Percentiles rank a stretch among this genome's conserved stretches.
Evolutionary conservation across 1,284 basidiomycete species (phyloP).

Genomic region (Boletus sp.): DNA sequence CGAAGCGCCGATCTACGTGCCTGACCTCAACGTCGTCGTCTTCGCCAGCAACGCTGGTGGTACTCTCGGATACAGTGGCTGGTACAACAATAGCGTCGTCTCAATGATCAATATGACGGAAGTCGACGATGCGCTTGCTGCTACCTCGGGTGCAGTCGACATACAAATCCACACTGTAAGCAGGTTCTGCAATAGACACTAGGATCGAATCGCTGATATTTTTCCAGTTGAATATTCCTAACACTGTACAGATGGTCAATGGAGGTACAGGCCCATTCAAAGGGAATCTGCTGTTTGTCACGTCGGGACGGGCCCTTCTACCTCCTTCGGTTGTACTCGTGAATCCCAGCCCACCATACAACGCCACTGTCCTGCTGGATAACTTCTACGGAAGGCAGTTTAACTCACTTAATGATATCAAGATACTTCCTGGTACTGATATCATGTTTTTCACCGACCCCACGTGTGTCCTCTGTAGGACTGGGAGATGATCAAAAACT

Average conservation of each 20-base stretch:
- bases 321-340: slow-evolving; percentile 65
- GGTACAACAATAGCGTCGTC: slow-evolving; percentile 46
- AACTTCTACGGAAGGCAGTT: slow-evolving; percentile 77
- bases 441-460: slow-evolving; percentile 69
- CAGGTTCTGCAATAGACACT: background rate
- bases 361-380: slow-evolving; percentile 60
- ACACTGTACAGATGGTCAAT: slow-evolving; percentile 64
- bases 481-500: background rate
- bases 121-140: slow-evolving; percentile 39
- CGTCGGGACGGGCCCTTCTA: slow-evolving; percentile 61
- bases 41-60: slow-evolving; percentile 48
- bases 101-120: slow-evolving; percentile 46
- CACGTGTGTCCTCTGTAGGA: slow-evolving; percentile 34
- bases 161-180: slow-evolving; percentile 53
- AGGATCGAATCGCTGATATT: background rate
- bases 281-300: slow-evolving; percentile 59
- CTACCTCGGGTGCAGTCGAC: slow-evolving; percentile 38
- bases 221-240: slow-evolving; percentile 45
- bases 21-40: slow-evolving; percentile 56
- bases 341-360: slow-evolving; percentile 59
- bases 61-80: slow-evolving; percentile 36
- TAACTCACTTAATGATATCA: slow-evolving; percentile 78
- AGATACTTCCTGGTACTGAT: slow-evolving; percentile 64
- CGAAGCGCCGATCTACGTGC: slow-evolving; percentile 67
- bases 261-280: slow-evolving; percentile 69